Conservation (phyloP, 176 grass and related monocot species). For the Avena sativa region DNA sequence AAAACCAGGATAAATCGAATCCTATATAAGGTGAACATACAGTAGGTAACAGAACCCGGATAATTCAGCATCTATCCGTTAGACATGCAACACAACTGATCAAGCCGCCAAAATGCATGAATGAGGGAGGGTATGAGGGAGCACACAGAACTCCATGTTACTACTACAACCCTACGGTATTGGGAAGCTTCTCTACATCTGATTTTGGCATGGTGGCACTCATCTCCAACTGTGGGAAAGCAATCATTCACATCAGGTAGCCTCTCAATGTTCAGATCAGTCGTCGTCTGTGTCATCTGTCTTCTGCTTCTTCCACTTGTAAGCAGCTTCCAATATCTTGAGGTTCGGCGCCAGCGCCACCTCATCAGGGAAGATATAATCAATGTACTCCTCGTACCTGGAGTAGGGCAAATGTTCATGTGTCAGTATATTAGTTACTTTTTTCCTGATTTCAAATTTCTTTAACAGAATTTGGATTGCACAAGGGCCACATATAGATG, state of each 20-base stretch:
- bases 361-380: conserved; percentile 93
- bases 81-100: background rate
- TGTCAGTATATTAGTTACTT: background rate
- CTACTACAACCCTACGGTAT: background rate
- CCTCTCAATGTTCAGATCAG: conserved; percentile 31
- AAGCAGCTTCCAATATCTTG: conserved; percentile 86
- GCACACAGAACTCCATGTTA: background rate
- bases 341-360: conserved; percentile 76
- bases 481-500: background rate
- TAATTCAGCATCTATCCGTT: conserved; percentile 17
- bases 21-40: conserved; percentile 14
- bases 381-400: conserved; percentile 92
- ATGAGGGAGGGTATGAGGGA: background rate
- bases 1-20: background rate
- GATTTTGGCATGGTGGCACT: background rate
- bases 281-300: conserved; percentile 59
- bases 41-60: conserved; percentile 4
- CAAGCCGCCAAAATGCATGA: background rate
- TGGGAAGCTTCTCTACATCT: background rate
- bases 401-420: background rate
- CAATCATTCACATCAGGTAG: conserved; percentile 2
- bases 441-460: background rate
- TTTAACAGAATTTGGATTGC: background rate
- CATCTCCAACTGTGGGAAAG: conserved; percentile 10
- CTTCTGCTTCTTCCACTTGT: conserved; percentile 93